phyloP scores from a whole-genome alignment of 371 early-diverging fungal species.

The Mucor racemosus region DNA sequence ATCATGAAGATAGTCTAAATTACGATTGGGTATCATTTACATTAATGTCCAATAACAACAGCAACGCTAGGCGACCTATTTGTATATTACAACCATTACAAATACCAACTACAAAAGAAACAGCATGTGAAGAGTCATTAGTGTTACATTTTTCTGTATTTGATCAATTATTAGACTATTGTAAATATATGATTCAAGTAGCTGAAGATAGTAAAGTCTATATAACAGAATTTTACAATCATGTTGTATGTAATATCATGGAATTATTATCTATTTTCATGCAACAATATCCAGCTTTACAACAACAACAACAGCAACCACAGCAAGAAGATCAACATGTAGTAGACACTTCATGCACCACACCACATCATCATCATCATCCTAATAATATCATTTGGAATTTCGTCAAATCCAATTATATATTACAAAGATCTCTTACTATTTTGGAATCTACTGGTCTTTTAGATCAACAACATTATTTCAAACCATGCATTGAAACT shows the following conservation, averaged over 20 bases:
- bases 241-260: conserved; percentile 7
- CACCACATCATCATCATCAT: neutral
- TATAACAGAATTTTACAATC: conserved; percentile 19
- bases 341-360: neutral
- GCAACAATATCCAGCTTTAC: neutral
- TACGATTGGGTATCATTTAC: conserved; percentile 34
- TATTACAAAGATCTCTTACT: conserved; percentile 9
- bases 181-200: neutral
- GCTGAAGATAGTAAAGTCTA: conserved; percentile 11
- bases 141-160: conserved; percentile 15
- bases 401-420: conserved; percentile 10
- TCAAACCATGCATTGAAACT: conserved; percentile 6
- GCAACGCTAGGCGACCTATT: neutral
- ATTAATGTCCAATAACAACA: neutral
- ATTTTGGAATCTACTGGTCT: conserved; percentile 11
- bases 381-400: conserved; percentile 3
- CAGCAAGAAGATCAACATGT: neutral
- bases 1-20: conserved; percentile 12
- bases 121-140: neutral
- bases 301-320: neutral
- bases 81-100: conserved; percentile 20
- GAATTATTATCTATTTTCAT: conserved; percentile 9
- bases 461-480: conserved; percentile 10
- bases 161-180: conserved; percentile 15
- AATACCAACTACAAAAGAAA: neutral